A percentile compares a stretch with the other conserved stretches of the same genome.
Conservation (phyloP, 2,329 filamentous ascomycete genomes). For the Talaromyces verruculosus region DNA sequence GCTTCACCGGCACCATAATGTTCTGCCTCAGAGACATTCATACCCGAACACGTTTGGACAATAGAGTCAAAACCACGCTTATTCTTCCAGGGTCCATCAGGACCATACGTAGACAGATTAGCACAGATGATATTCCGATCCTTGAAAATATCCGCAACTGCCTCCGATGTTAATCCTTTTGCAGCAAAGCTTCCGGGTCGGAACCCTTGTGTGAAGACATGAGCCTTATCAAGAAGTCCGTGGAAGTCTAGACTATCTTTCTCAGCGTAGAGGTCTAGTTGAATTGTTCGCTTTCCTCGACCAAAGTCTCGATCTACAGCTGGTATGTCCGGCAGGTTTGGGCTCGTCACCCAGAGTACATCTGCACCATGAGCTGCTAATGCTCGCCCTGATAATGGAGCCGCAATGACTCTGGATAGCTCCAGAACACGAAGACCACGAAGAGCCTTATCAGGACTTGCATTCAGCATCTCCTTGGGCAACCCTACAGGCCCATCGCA, state of each 20-base stretch:
- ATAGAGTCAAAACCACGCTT: slow-evolving; percentile 58
- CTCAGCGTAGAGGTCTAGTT: slow-evolving; percentile 36
- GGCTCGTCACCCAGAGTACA: slow-evolving; percentile 43
- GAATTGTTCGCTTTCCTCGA: slow-evolving; percentile 40
- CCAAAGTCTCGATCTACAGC: slow-evolving; percentile 38
- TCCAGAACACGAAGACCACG: slow-evolving; percentile 43
- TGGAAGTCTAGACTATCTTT: slow-evolving; percentile 30
- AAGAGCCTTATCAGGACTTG: slow-evolving; percentile 34
- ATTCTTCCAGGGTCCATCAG: slow-evolving; percentile 47
- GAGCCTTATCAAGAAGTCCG: slow-evolving; percentile 36
- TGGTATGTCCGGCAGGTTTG: slow-evolving; percentile 38
- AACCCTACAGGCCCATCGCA: slow-evolving; percentile 20
- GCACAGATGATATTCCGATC: slow-evolving; percentile 50
- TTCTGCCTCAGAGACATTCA: slow-evolving; percentile 58
- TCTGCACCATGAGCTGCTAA: slow-evolving; percentile 45
- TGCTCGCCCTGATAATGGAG: slow-evolving; percentile 39
- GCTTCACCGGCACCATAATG: slow-evolving; percentile 42
- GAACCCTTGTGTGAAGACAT: slow-evolving; percentile 51
- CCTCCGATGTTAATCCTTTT: slow-evolving; percentile 44
- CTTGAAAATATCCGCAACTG: slow-evolving; percentile 40
- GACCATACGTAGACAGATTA: slow-evolving; percentile 56
- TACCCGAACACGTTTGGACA: slow-evolving; percentile 56
- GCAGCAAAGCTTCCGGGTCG: slow-evolving; percentile 50
- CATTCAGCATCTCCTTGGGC: slow-evolving; percentile 21
- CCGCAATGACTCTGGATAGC: slow-evolving; percentile 43